Evolutionary conservation across 208 protist genomes (phyloP), one percentile per base, ranked within the genome.

Genomic region (Trypanosoma platydactyli): DNA sequence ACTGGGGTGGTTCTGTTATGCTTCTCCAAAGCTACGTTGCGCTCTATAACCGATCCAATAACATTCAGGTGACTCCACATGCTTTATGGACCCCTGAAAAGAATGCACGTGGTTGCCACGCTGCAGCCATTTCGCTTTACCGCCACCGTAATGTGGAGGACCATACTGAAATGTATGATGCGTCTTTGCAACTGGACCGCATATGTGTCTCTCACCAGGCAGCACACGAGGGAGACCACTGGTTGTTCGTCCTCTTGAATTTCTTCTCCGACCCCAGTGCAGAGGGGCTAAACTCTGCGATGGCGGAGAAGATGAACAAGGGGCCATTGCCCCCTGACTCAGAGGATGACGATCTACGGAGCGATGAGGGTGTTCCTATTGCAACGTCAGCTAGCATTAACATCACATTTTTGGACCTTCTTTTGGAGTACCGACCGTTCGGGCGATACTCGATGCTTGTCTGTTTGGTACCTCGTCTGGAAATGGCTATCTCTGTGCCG

Each of bases 151-250:
- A 64, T 29, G 3, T 69, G 15, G 48, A 63, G 48, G 69, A 75
- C 41, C 69, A 75, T 40, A 68, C 61, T n/a, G 69, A 75, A 30
- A 27, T 16, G 12, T 72, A 67, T 51, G 60, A 72, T 64, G 61
- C 79, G 29, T 44, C 33, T 38, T 13, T 88, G 40, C 60, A 76
- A 15, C 54, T 88, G 16, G 61, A 64, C 18, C 61, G 72, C 1
- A 50, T 88, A 42, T 69, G 60, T 22, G 55, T 88, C n/a, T 60
- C 68, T 35, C 83, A 88, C 64, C 71, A 73, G 22, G 53, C 77
- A 1, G 54, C 76, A 42, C 76, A 82, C 61, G 80, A 80, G 44
- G 83, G 83, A 15, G 83, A 88, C 52, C 54, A 78, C 45, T 81
- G 81, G 54, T 52, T 77, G 4, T 79, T 81, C 40, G 73, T 81